Evolutionary conservation across 1,284 basidiomycete genomes (phyloP).

Genomic region (Ceratobasidium sp.): DNA sequence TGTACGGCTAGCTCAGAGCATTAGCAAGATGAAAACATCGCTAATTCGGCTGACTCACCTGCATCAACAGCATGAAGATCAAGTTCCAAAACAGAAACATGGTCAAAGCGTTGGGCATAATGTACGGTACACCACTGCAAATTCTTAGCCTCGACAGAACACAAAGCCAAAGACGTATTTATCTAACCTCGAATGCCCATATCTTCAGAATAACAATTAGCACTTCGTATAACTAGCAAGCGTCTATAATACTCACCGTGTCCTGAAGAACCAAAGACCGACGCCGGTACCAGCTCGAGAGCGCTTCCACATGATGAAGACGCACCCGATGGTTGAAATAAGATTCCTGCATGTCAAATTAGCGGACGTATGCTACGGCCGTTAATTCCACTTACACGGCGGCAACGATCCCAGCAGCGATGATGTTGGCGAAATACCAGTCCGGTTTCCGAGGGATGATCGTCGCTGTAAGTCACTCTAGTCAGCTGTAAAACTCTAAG

Average conservation of each 20-base stretch:
- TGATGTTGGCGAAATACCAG: conserved; percentile 39
- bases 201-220: conserved; percentile 2
- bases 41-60: background rate
- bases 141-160: background rate
- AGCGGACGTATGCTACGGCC: background rate
- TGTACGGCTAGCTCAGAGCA: conserved; percentile 17
- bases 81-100: conserved; percentile 43
- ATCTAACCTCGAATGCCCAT: conserved; percentile 37
- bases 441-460: conserved; percentile 40
- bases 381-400: conserved; percentile 25
- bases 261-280: conserved; percentile 36
- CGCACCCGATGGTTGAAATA: conserved; percentile 29
- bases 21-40: background rate
- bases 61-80: conserved; percentile 40
- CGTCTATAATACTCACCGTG: background rate
- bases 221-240: background rate
- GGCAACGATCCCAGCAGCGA: conserved; percentile 31
- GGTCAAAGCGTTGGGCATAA: conserved; percentile 42
- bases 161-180: background rate
- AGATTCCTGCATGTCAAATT: conserved; percentile 20
- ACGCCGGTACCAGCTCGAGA: conserved; percentile 17
- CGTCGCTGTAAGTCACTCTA: conserved; percentile 3
- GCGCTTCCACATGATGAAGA: conserved; percentile 38
- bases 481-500: background rate
- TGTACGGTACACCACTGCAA: conserved; percentile 34